Evolutionary conservation across 1,139 yeast genomes (phyloP).

Genomic region (Sugiyamaella neomexicana): DNA sequence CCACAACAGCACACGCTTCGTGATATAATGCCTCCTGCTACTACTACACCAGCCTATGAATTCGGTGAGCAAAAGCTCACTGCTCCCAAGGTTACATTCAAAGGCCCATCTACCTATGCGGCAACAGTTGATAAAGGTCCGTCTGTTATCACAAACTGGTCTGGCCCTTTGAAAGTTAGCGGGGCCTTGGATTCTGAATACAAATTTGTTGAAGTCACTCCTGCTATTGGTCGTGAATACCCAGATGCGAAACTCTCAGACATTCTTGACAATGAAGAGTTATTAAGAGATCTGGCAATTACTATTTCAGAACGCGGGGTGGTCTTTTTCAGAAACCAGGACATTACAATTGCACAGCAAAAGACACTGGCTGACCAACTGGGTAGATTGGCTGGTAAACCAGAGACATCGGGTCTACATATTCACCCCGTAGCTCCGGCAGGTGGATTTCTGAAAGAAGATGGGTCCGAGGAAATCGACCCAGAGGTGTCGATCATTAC

Average conservation of each 20-base stretch:
- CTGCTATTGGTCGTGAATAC: conserved; percentile 36
- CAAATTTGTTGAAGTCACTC: conserved; percentile 33
- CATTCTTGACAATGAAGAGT: conserved; percentile 50
- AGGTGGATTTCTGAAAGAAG: conserved; percentile 31
- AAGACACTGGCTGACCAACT: conserved; percentile 54
- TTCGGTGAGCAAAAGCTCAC: conserved; percentile 10
- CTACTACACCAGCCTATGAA: conserved; percentile 11
- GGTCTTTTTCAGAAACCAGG: conserved; percentile 63
- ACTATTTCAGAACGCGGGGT: conserved; percentile 65
- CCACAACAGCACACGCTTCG: neutral
- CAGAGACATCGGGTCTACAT: conserved; percentile 64
- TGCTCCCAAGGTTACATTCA: conserved; percentile 18
- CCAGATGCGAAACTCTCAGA: conserved; percentile 43
- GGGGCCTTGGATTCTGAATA: conserved; percentile 28
- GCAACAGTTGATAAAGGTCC: conserved; percentile 24
- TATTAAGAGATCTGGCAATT: conserved; percentile 56
- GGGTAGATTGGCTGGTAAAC: conserved; percentile 69
- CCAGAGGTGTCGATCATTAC: conserved; percentile 32
- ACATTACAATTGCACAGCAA: conserved; percentile 55
- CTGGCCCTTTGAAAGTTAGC: conserved; percentile 24
- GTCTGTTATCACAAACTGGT: conserved; percentile 10
- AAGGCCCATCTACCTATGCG: conserved; percentile 35
- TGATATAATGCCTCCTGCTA: conserved; percentile 15
- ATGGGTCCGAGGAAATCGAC: conserved; percentile 23
- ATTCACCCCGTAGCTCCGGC: conserved; percentile 37